Evolutionary conservation across 1,139 yeast species (phyloP).

Genomic region (Diutina pseudorugosa): DNA sequence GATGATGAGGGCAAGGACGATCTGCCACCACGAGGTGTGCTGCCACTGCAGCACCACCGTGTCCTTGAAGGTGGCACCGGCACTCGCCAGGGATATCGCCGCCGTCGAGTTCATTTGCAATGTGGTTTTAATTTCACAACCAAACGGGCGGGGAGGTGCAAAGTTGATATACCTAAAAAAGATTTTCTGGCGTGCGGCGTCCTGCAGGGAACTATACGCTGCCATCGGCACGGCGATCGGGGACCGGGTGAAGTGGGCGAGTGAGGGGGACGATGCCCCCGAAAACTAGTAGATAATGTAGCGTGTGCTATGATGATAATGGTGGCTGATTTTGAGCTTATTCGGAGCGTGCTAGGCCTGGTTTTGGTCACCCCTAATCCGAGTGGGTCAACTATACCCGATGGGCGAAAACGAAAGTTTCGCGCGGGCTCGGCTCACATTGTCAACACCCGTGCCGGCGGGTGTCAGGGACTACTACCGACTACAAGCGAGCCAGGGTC

Average conservation of each 20-base stretch:
- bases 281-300: too few species aligned
- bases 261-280: too few species aligned
- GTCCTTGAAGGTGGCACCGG: neutral
- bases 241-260: too few species aligned
- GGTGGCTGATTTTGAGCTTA: too few species aligned
- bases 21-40: slow-evolving; percentile 5
- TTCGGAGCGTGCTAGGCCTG: too few species aligned
- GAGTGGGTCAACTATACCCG: too few species aligned
- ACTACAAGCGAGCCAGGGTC: neutral
- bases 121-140: too few species aligned
- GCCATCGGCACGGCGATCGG: neutral
- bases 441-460: neutral
- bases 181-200: neutral
- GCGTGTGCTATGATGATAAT: too few species aligned
- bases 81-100: neutral
- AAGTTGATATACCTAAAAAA: neutral
- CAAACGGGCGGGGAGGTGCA: neutral
- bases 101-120: slow-evolving; percentile 1
- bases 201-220: neutral
- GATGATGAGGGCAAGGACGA: slow-evolving; percentile 37
- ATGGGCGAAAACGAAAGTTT: too few species aligned
- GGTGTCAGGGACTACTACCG: neutral
- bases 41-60: neutral
- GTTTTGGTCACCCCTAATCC: too few species aligned
- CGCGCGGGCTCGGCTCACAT: neutral